Percentiles rank a stretch among this genome's conserved stretches.
Evolutionary conservation across 805 yeast genomes (phyloP).

Genomic region (Barnettozyma sucrosica): DNA sequence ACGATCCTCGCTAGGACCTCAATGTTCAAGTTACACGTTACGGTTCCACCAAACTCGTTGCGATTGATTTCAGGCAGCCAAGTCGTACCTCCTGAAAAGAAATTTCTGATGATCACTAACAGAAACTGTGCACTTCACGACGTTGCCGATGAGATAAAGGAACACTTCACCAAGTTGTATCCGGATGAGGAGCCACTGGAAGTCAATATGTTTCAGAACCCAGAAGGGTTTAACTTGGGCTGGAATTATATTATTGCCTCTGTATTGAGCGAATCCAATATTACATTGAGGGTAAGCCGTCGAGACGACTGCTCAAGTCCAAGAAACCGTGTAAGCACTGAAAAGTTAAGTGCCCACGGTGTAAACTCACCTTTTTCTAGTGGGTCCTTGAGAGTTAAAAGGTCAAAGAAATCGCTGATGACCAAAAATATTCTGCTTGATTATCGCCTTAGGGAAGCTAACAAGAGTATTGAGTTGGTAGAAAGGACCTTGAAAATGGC

Average conservation of each 20-base stretch:
- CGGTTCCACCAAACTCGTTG: not conserved
- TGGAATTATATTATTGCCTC: constrained; percentile 65
- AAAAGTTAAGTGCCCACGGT: not conserved
- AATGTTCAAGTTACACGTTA: constrained; percentile 6
- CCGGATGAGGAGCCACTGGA: constrained; percentile 53
- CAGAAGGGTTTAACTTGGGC: constrained; percentile 66
- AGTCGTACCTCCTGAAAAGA: constrained; percentile 24
- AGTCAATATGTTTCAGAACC: constrained; percentile 59
- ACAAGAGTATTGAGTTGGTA: constrained; percentile 32
- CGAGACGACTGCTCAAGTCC: not conserved
- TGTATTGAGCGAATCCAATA: constrained; percentile 41
- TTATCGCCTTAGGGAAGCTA: constrained; percentile 30
- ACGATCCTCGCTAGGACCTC: too few relatives aligned
- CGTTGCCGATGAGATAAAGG: constrained; percentile 48
- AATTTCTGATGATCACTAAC: constrained; percentile 60
- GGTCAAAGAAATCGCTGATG: constrained; percentile 37
- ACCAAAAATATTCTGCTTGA: constrained; percentile 10
- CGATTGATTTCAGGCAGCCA: not conserved
- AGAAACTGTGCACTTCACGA: constrained; percentile 39
- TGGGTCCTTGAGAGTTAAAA: not conserved
- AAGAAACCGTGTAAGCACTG: not conserved
- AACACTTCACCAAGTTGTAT: constrained; percentile 54
- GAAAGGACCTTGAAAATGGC: constrained; percentile 7
- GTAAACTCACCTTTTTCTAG: not conserved
- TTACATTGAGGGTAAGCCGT: not conserved